Conservation (phyloP, 1,139 yeast genomes). For the Magnusiomyces paraingens region DNA sequence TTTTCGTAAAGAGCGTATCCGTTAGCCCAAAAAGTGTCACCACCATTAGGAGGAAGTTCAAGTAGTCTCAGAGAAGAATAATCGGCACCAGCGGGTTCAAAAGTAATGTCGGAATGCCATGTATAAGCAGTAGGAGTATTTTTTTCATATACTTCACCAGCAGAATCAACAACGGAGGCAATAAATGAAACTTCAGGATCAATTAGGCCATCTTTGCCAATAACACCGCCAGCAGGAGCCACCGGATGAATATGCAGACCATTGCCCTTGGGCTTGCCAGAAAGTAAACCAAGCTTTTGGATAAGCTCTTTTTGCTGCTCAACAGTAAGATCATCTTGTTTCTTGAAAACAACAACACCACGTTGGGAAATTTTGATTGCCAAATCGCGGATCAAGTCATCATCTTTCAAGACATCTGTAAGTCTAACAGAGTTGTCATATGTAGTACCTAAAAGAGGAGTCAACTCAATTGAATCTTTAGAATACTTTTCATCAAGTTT, state of each 20-base stretch:
- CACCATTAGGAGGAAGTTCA: no score
- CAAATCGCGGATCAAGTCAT: constrained; percentile 41
- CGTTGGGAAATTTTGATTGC: no score
- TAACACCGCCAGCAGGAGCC: constrained; percentile 30
- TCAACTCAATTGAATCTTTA: neutral
- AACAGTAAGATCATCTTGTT: no score
- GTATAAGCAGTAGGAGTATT: constrained; percentile 47
- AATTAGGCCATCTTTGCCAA: constrained; percentile 18
- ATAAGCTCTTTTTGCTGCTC: no score
- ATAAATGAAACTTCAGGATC: constrained; percentile 21
- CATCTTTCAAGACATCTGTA: constrained; percentile 35
- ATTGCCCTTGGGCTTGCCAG: constrained; percentile 60
- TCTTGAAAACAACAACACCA: constrained; percentile 60
- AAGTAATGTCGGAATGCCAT: no score
- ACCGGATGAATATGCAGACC: constrained; percentile 47
- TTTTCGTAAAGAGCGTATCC: no score
- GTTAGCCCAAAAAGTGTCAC: no score
- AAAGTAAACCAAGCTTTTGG: constrained; percentile 53
- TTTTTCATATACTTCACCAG: constrained; percentile 38
- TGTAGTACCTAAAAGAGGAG: constrained; percentile 10
- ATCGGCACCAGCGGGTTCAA: no score
- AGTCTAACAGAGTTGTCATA: constrained; percentile 6
- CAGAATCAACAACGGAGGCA: no score
- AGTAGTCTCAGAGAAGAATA: no score
- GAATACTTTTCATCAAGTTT: constrained; percentile 6